Evolutionary conservation across 495 filamentous ascomycete genomes (phyloP), one percentile per base, ranked within the genome.

Genomic region (Tuber borchii): DNA sequence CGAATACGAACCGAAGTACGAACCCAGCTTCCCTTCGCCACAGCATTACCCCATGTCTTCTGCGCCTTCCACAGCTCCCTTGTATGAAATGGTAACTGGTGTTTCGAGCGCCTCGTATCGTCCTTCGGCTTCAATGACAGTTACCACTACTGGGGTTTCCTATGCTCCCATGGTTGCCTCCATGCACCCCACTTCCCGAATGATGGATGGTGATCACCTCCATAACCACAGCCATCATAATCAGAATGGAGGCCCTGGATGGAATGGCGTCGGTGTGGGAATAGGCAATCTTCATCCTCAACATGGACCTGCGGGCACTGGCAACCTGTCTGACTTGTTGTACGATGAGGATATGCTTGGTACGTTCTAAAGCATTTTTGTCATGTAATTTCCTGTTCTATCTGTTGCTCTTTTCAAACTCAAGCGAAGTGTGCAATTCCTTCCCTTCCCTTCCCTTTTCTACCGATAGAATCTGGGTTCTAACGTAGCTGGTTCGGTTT

Each of bases 321-420:
- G 73, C 71, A 81, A 83, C 75, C 74, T 83, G 56, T 79, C 83
- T 65, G 85, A 86, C 45, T 72, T 84, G 74, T 83, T 84, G 77
- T 86, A 85, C 75, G 85, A 84, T 79, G 85, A 86, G 72, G 85
- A 85, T 56, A 83, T 85, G 78, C 75, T 85, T 74, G 84, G 85
- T 85, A 85, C 82, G 83, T 83, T 83, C 70, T 82, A 82, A 79
- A 82, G 75, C 70, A 76, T 78, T 80, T 76, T 76, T 77, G 72
- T 76, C 79, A 78, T 78, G 51, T 81, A 44, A 71, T 81, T 83
- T 77, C 74, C 72, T 71, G 78, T 79, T 75, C 39, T 71, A 19
- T 79, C 72, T 74, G 76, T 75, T 79, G 69, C 76, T 75, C 75
- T 82, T 48, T 65, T 73, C 82, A 71, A 69, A 72, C 72, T 80